Evolutionary conservation across 1,284 basidiomycete genomes (phyloP), one percentile per base, ranked within the genome.

Genomic region (Stereum hirsutum): DNA sequence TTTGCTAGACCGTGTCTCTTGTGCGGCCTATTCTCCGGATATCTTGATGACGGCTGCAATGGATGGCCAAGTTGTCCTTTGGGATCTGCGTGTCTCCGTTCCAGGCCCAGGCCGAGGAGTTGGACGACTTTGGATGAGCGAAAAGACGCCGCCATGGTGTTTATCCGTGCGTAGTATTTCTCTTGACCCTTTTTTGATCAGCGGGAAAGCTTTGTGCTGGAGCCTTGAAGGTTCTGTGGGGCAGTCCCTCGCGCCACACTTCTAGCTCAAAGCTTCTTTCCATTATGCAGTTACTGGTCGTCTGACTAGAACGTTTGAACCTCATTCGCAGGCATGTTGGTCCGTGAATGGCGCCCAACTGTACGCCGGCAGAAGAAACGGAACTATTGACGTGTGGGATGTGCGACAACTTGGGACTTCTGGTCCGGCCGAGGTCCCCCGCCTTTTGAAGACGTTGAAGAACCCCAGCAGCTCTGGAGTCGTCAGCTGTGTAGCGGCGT

Each of bases 141-240:
- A 90, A 49, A 89, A 87, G 61, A 91, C 90, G 8, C 91, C 93
- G 19, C 94, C 94, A 1, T 97, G 94, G 94, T 96, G 92, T 64
- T 78, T 94, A 57, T 92, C 91, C 52, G 85, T 89, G 59, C 58
- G 77, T 68, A 24, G 33, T 27, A 34, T 15, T 26, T 42, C 27
- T 37, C n/a, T 12, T 23, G 20, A 35, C 31, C 36, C 39, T 39
- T 41, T 20, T n/a, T n/a, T n/a, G n/a, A n/a, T n/a, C n/a, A n/a
- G n/a, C n/a, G n/a, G n/a, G n/a, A n/a, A n/a, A n/a, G 37, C 40
- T 39, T 42, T 46, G 27, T 24, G 33, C 44, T 31, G 23, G 36
- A 41, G 39, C 44, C 27, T 8, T 10, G 10, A 30, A 10, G n/a
- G n/a, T 30, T 30, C 28, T n/a, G 28, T 30, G 28, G n/a, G n/a